phyloP scores from a whole-genome alignment of 2,329 filamentous ascomycete genomes.

The Aspergillus niger region DNA sequence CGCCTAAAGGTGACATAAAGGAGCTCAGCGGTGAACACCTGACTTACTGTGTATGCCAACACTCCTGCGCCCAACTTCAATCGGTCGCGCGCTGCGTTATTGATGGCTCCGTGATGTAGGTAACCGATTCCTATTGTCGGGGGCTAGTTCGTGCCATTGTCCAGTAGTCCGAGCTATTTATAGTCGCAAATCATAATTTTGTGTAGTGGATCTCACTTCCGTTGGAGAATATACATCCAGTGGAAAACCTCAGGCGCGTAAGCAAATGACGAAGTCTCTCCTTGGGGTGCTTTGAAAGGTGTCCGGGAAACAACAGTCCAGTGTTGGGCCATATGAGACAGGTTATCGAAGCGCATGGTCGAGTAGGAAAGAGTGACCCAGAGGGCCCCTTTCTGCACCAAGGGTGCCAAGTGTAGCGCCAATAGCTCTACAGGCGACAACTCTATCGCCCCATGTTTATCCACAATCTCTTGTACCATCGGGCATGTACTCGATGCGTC shows the following conservation, averaged over 20 bases:
- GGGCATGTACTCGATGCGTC: constrained; percentile 24
- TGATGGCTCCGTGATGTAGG: neutral
- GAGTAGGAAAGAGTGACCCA: constrained; percentile 41
- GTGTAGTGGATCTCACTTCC: constrained; percentile 19
- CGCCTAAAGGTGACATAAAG: neutral
- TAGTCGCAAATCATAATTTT: neutral
- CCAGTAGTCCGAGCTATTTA: neutral
- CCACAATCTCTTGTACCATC: constrained; percentile 20
- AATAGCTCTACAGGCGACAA: constrained; percentile 41
- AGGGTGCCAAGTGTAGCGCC: constrained; percentile 33
- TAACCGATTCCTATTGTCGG: neutral
- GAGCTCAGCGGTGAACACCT: neutral
- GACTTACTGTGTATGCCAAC: neutral
- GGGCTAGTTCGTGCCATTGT: neutral
- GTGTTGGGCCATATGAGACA: constrained; percentile 24
- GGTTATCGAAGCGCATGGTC: constrained; percentile 34
- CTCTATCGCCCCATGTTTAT: constrained; percentile 10
- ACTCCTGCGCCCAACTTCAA: neutral
- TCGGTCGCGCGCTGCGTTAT: neutral
- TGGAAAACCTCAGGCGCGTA: constrained; percentile 38
- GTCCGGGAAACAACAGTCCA: constrained; percentile 35
- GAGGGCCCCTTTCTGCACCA: constrained; percentile 29
- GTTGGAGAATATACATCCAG: constrained; percentile 38
- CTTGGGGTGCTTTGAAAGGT: constrained; percentile 35
- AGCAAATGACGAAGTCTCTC: constrained; percentile 29